phyloP scores from a whole-genome alignment of 495 filamentous ascomycete species.

The Talaromyces borbonicus region DNA sequence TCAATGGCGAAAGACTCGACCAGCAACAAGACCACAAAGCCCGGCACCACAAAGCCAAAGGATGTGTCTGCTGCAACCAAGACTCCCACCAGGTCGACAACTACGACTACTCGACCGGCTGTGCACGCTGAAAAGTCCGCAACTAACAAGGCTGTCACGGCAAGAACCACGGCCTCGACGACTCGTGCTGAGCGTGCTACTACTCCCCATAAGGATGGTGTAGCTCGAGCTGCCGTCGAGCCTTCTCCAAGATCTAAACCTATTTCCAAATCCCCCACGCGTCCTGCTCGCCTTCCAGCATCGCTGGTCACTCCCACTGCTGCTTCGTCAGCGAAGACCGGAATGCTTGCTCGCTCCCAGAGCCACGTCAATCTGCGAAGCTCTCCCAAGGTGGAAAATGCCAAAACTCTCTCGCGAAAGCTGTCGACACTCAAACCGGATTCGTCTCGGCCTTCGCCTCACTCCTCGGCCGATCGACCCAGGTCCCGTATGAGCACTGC shows the following conservation, averaged over 20 bases:
- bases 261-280: slow-evolving; percentile 54
- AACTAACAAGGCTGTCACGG: slow-evolving; percentile 12
- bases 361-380: slow-evolving; percentile 33
- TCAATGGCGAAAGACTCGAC: slow-evolving; percentile 25
- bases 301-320: slow-evolving; percentile 55
- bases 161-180: slow-evolving; percentile 7
- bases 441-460: slow-evolving; percentile 25
- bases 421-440: slow-evolving; percentile 24
- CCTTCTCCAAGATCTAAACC: slow-evolving; percentile 34
- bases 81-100: background rate
- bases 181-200: slow-evolving; percentile 22
- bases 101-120: slow-evolving; percentile 9
- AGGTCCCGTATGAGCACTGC: slow-evolving; percentile 31
- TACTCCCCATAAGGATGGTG: slow-evolving; percentile 21
- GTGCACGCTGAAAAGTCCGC: slow-evolving; percentile 20
- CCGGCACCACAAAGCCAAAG: no score
- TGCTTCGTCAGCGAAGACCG: slow-evolving; percentile 47
- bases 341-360: slow-evolving; percentile 27
- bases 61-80: no score
- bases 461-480: slow-evolving; percentile 27
- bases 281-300: slow-evolving; percentile 48
- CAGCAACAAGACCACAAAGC: slow-evolving; percentile 17
- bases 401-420: slow-evolving; percentile 28
- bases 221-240: slow-evolving; percentile 16
- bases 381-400: slow-evolving; percentile 8